phyloP scores from a whole-genome alignment of 768 basidiomycete genomes.

The Amyloporia xantha region DNA sequence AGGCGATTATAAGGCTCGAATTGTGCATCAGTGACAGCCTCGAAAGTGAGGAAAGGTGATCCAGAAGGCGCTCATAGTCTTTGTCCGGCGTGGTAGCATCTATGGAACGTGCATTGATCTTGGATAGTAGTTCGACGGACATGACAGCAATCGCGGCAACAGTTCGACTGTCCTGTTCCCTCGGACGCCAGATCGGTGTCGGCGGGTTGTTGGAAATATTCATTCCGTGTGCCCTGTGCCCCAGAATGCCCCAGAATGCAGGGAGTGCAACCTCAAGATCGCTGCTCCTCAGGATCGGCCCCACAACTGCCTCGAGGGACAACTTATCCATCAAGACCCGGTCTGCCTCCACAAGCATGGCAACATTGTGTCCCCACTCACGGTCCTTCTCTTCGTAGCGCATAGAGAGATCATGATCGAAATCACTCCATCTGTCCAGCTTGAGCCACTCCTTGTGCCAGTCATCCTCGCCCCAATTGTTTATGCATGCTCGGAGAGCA shows the following conservation, averaged over 20 bases:
- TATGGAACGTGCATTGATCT: too few relatives aligned
- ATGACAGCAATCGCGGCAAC: background rate
- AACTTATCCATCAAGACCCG: background rate
- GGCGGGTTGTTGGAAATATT: background rate
- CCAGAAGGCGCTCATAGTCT: too few relatives aligned
- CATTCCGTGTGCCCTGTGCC: background rate
- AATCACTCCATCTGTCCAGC: background rate
- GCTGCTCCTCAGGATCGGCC: background rate
- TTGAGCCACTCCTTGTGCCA: background rate
- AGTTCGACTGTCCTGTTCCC: background rate
- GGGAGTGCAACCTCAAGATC: background rate
- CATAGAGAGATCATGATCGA: background rate
- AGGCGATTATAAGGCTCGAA: too few relatives aligned
- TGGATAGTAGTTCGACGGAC: too few relatives aligned
- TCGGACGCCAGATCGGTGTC: background rate
- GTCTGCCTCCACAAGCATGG: background rate
- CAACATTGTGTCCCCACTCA: background rate
- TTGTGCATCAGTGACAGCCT: too few relatives aligned
- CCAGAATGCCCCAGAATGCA: background rate
- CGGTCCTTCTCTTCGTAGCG: background rate
- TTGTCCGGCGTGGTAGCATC: too few relatives aligned
- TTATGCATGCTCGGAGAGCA: background rate
- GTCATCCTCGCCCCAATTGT: background rate
- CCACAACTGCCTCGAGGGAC: background rate
- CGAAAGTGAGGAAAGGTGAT: too few relatives aligned